Base-by-base conservation (phyloP, 306 rosid species). In the Canavalia ensiformis region DNA sequence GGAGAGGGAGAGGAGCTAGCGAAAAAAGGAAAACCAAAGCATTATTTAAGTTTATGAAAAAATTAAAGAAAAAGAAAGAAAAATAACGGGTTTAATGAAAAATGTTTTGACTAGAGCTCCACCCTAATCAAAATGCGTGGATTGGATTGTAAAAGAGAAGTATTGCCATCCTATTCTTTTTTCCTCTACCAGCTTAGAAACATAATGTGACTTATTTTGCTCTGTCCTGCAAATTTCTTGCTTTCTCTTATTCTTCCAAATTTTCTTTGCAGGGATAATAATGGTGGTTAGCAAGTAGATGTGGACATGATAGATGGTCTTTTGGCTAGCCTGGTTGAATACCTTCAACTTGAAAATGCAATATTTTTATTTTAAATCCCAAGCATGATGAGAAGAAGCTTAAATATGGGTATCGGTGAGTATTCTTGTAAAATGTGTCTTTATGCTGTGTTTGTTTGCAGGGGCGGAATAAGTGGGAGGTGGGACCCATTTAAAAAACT, bases 281-380 rank as follows among this genome's bases (percentile, higher is more conserved):
- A 42, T 83, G 86, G 82, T 59, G 46, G 89, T 64, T 90, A 88
- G 97, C 99, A 95, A 82, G 98, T 95, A 25, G 99, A 95, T 74
- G 88, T 90, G 72, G 93, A 93, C 81, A 80, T 88, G 90, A 88
- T 95, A 76, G 97, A 90, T 78, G 89, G 56, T 30, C 86, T 95
- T 47, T 86, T 93, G 72, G 75, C 88, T 84, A 93, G 94, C 84
- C 89, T 95, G 41, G 89, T 93, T 80, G 97, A 91, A 83, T 91
- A 91, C 88, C 98, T 95, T 85, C 98, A 88, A 86, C 95, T 95
- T 85, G 97, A 87, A 82, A 87, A 79, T 79, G 97, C 92, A 95
- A 93, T 84, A 76, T 95, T 86, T 90, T 95, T 87, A 81, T 95
- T 80, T 83, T 95, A 86, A 95, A 95, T 88, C 93, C 92, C 25